Evolutionary conservation across 2,329 filamentous ascomycete species (phyloP).

Genomic region (Diaporthe sp.): DNA sequence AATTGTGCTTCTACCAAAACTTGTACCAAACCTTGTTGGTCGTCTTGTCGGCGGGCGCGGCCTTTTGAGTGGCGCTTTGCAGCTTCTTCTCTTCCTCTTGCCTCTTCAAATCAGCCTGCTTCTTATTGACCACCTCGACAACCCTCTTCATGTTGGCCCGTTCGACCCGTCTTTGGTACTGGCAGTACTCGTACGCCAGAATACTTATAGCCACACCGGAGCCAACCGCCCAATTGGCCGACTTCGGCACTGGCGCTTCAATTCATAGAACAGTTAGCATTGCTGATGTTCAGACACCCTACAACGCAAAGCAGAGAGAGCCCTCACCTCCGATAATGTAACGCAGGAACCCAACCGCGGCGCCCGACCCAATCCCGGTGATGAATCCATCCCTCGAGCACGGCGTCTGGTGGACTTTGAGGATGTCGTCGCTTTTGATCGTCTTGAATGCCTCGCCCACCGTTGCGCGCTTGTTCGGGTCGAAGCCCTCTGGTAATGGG

Average conservation of each 20-base stretch:
- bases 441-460: slow-evolving; percentile 75
- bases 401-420: slow-evolving; percentile 81
- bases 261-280: background rate
- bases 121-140: slow-evolving; percentile 83
- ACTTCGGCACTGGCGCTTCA: slow-evolving; percentile 69
- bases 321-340: slow-evolving; percentile 79
- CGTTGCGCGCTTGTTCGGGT: slow-evolving; percentile 47
- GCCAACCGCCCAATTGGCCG: slow-evolving; percentile 89
- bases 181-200: slow-evolving; percentile 86
- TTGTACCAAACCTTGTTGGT: slow-evolving; percentile 65
- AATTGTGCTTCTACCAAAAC: slow-evolving; percentile 61
- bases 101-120: slow-evolving; percentile 71
- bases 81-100: slow-evolving; percentile 64
- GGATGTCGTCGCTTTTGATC: slow-evolving; percentile 78
- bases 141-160: slow-evolving; percentile 86
- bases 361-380: slow-evolving; percentile 85
- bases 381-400: slow-evolving; percentile 88
- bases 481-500: slow-evolving; percentile 38
- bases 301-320: no score
- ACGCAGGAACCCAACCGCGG: slow-evolving; percentile 79
- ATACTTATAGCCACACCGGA: slow-evolving; percentile 79
- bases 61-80: slow-evolving; percentile 50
- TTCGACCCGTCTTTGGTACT: slow-evolving; percentile 80
- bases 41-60: slow-evolving; percentile 46
- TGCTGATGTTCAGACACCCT: no score